Percentiles rank a stretch among this genome's conserved stretches.
These are phyloP conservation scores for Komagataella pastoris DNA, from an alignment of 805 yeast species.

Conservation along the genomic window DNA sequence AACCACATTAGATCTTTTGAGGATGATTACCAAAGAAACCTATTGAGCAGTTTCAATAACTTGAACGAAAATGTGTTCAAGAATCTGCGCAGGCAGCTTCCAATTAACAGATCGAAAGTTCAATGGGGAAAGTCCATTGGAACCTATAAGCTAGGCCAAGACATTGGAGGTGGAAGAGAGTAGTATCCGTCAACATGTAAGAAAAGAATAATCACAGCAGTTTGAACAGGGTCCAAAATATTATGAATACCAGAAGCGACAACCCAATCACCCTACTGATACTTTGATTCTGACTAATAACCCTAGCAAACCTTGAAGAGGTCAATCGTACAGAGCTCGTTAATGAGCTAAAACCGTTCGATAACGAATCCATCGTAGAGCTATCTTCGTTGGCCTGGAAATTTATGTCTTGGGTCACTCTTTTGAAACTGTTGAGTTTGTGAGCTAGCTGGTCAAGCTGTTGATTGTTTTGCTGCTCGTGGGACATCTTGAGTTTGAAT, in stretches of 20 bases:
- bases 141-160: slow-evolving; percentile 76
- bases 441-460: slow-evolving; percentile 50
- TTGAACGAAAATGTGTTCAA: slow-evolving; percentile 78
- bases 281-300: slow-evolving; percentile 45
- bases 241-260: slow-evolving; percentile 38
- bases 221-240: slow-evolving; percentile 41
- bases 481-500: slow-evolving; percentile 9
- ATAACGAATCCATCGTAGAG: slow-evolving; percentile 24
- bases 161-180: slow-evolving; percentile 38
- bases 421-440: slow-evolving; percentile 50
- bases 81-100: slow-evolving; percentile 77
- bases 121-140: slow-evolving; percentile 95
- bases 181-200: slow-evolving; percentile 1
- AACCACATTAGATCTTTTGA: slow-evolving; percentile 44
- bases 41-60: slow-evolving; percentile 50
- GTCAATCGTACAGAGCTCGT: slow-evolving; percentile 35
- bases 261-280: slow-evolving; percentile 46
- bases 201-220: slow-evolving; percentile 19
- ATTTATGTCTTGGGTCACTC: slow-evolving; percentile 57
- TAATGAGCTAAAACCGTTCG: slow-evolving; percentile 37
- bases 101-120: slow-evolving; percentile 81
- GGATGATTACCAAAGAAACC: slow-evolving; percentile 38
- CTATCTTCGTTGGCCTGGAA: slow-evolving; percentile 45
- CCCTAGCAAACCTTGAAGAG: slow-evolving; percentile 36
- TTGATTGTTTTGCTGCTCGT: slow-evolving; percentile 39